Percentiles rank a stretch among this genome's conserved stretches.
phyloP scores from a whole-genome alignment of 1,139 yeast genomes.

The Diutina catenulata region DNA sequence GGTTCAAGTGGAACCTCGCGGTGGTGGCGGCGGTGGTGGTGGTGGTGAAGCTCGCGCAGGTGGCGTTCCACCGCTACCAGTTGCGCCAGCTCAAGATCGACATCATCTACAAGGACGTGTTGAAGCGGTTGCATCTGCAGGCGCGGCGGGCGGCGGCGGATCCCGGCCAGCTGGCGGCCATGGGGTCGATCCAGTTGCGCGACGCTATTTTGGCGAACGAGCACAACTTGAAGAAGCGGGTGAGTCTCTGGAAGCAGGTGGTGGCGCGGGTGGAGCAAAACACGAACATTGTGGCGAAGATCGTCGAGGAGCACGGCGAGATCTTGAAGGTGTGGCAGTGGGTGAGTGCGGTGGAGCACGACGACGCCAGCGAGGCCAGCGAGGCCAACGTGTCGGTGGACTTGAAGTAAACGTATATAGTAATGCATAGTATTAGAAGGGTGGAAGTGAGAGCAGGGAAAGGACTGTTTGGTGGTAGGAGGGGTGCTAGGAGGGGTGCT shows the following conservation, averaged over 20 bases:
- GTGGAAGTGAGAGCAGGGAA: too few relatives aligned
- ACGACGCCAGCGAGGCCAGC: too few relatives aligned
- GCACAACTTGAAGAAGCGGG: conserved; percentile 29
- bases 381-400: too few relatives aligned
- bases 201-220: conserved; percentile 50
- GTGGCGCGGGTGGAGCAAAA: conserved; percentile 51
- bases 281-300: conserved; percentile 45
- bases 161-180: conserved; percentile 30
- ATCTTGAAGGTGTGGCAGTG: conserved; percentile 87
- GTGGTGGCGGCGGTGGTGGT: conserved; percentile 13
- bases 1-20: conserved; percentile 29
- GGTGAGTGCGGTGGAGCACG: conserved; percentile 31
- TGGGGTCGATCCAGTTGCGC: conserved; percentile 69
- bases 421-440: too few relatives aligned
- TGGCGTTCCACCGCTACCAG: conserved; percentile 22
- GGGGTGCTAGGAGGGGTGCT: too few relatives aligned
- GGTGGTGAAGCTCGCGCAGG: conserved; percentile 16
- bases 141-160: conserved; percentile 18
- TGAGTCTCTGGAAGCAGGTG: conserved; percentile 54
- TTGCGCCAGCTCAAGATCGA: conserved; percentile 21
- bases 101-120: conserved; percentile 28
- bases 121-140: conserved; percentile 34
- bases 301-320: conserved; percentile 73
- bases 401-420: too few relatives aligned
- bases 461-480: too few relatives aligned